Base-by-base conservation (phyloP, 768 basidiomycete species). In the Lactarius trivialis region DNA sequence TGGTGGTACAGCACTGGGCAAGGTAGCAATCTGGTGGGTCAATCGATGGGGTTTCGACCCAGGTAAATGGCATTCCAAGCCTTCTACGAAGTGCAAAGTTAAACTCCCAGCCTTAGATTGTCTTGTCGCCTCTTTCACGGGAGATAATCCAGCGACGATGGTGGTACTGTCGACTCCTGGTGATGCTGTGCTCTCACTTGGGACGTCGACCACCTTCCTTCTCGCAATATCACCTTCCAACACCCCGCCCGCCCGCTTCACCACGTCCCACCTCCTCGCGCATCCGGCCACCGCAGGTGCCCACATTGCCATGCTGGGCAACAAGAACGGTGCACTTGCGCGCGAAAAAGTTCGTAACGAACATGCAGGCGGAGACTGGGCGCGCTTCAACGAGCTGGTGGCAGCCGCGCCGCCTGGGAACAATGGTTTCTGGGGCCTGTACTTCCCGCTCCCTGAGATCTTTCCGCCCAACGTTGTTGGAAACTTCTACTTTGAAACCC, bases 291-390 rank as follows among this genome's bases (percentile, higher is more conserved):
- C 78, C 21, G 70, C 74, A 4, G 76, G 79, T 37, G 84, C 81
- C 1, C 85, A 89, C 69, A 92, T 94, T 70, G 88, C 85, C 34
- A 96, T 96, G 92, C 81, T 95, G 11, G 93, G 91, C 72, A 93
- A 93, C 77, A 94, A 93, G 73, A 90, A 93, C 67, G 91, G 91
- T 24, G 88, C 89, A 0, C 80, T 93, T 9, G 86, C 89, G 1
- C 82, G 93, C 49, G 88, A 93, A 70, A 81, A 86, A 65, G 79
- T 94, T 19, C 83, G 88, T 11, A 82, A 93, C 69, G 76, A 73
- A 51, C 84, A 86, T 69, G 84, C 83, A 52, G 73, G 77, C 50
- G 72, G 77, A 7, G 74, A 83, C 62, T 95, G 92, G 91, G 73
- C 73, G 34, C 74, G 71, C 36, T 95, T 88, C 77, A 91, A 91